phyloP scores from a whole-genome alignment of 805 yeast species.

The Ogataea nakhonphanomensis region DNA sequence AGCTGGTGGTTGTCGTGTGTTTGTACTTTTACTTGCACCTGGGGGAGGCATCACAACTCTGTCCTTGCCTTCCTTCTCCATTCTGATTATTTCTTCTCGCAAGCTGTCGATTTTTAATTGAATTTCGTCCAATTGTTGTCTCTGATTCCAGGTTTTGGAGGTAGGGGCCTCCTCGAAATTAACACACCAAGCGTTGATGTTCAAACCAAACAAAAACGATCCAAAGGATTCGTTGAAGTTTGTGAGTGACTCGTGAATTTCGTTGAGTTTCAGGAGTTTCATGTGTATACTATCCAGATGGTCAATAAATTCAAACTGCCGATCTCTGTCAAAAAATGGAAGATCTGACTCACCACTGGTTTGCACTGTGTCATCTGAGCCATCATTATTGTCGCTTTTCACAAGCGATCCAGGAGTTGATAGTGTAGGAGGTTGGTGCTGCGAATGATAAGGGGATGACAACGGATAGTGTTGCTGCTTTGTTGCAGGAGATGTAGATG shows the following conservation, averaged over 20 bases:
- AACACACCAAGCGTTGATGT: conserved; percentile 86
- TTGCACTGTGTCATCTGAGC: background rate
- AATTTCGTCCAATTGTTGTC: conserved; percentile 18
- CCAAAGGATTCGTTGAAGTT: conserved; percentile 73
- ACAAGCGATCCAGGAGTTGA: conserved; percentile 15
- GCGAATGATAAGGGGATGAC: conserved; percentile 20
- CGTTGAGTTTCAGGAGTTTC: conserved; percentile 54
- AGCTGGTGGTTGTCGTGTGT: conserved; percentile 1
- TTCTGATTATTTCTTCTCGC: conserved; percentile 11
- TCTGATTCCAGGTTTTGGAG: conserved; percentile 21
- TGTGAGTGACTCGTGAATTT: conserved; percentile 58
- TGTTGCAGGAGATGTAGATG: conserved; percentile 17
- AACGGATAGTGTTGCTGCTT: conserved; percentile 20
- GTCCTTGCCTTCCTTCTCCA: conserved; percentile 13
- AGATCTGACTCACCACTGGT: conserved; percentile 14
- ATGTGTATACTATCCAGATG: conserved; percentile 39
- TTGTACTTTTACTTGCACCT: background rate
- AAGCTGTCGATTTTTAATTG: conserved; percentile 18
- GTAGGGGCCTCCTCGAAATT: conserved; percentile 48
- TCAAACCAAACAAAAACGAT: conserved; percentile 70
- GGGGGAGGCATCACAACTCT: conserved; percentile 28
- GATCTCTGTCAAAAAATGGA: conserved; percentile 22
- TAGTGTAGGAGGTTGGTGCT: conserved; percentile 13
- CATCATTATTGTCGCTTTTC: conserved; percentile 6
- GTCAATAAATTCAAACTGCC: conserved; percentile 18